phyloP scores from a whole-genome alignment of 257 asterid species.

The Linaria vulgaris region DNA sequence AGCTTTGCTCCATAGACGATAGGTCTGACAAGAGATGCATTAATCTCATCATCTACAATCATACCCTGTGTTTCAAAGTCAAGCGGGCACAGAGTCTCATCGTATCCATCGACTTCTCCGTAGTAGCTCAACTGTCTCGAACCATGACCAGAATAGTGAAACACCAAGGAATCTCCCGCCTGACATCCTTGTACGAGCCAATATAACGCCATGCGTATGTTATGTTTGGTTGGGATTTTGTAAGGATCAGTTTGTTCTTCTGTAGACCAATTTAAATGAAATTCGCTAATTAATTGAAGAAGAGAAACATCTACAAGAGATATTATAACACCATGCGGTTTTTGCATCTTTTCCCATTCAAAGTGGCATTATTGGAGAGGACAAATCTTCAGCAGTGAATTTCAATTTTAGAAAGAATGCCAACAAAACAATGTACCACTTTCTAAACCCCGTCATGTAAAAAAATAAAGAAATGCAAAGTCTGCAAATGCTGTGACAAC shows the following conservation, averaged over 20 bases:
- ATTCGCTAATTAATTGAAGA: no score
- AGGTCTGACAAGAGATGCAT: conserved; percentile 81
- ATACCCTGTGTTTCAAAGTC: conserved; percentile 95
- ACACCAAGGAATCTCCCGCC: conserved; percentile 86
- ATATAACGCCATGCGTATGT: conserved; percentile 83
- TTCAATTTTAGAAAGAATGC: no score
- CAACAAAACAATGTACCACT: no score
- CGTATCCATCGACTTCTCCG: conserved; percentile 94
- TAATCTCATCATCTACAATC: conserved; percentile 94
- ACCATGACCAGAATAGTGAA: conserved; percentile 96
- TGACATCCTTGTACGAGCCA: conserved; percentile 98
- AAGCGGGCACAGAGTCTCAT: conserved; percentile 92
- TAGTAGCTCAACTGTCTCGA: conserved; percentile 75
- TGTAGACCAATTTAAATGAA: conserved; percentile 46
- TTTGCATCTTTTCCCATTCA: no score
- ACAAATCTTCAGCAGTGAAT: no score
- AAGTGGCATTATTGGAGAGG: no score
- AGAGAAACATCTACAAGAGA: conserved; percentile 17
- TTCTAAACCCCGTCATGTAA: no score
- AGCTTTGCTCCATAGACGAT: conserved; percentile 89
- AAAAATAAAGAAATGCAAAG: no score
- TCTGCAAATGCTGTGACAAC: not conserved
- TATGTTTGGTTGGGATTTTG: conserved; percentile 72
- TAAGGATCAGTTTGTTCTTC: conserved; percentile 93
- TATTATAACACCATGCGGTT: not conserved